These are phyloP conservation scores for Schwanniomyces polymorphus DNA, from an alignment of 805 yeast species.

Conservation along the genomic window DNA sequence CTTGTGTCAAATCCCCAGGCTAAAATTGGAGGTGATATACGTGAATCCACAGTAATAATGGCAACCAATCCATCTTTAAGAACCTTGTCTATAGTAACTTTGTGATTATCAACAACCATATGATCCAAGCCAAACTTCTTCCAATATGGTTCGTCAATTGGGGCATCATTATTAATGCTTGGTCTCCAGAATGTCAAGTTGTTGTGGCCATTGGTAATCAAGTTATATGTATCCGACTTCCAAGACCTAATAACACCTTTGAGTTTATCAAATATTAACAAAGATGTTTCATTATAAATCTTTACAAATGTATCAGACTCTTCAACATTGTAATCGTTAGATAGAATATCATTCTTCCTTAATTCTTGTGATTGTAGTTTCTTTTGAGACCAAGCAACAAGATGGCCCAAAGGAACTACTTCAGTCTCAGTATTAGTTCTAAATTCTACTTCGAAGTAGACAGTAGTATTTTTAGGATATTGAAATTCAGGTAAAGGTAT, in stretches of 20 bases:
- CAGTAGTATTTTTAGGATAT: not conserved
- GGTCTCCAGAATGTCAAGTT: conserved; percentile 28
- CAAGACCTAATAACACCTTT: conserved; percentile 10
- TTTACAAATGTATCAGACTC: not conserved
- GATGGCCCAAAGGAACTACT: conserved; percentile 14
- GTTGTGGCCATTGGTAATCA: conserved; percentile 5
- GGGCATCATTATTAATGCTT: conserved; percentile 23
- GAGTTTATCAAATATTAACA: conserved; percentile 7
- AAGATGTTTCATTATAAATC: not conserved
- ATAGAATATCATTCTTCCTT: not conserved
- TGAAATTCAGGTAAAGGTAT: conserved; percentile 4
- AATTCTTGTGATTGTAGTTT: not conserved
- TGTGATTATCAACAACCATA: conserved; percentile 9
- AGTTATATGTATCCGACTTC: conserved; percentile 1
- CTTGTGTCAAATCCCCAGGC: conserved; percentile 22
- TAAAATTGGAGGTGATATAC: conserved; percentile 20
- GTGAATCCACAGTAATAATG: conserved; percentile 11
- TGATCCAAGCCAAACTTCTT: conserved; percentile 19
- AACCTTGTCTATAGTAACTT: conserved; percentile 3
- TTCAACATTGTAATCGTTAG: not conserved
- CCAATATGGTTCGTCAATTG: conserved; percentile 24
- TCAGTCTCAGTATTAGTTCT: conserved; percentile 5
- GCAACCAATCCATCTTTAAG: conserved; percentile 1
- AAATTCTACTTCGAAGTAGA: conserved; percentile 7
- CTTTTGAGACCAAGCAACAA: conserved; percentile 24